phyloP scores from a whole-genome alignment of 495 filamentous ascomycete species.

The Aspergillus hancockii region DNA sequence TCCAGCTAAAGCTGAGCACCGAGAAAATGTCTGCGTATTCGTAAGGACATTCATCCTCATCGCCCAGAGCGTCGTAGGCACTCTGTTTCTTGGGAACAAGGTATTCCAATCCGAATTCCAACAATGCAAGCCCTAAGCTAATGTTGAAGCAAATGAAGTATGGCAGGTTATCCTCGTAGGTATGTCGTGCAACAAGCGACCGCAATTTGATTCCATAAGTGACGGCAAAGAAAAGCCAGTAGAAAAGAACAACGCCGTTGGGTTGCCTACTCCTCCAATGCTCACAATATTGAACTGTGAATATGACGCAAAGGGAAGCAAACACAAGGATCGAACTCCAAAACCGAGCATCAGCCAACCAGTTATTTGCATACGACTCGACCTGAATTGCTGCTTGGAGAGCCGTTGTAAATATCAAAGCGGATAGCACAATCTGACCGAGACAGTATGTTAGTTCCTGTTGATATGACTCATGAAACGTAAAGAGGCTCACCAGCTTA shows the following conservation, averaged over 20 bases:
- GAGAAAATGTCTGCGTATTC: slow-evolving; percentile 97
- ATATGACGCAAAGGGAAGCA: slow-evolving; percentile 77
- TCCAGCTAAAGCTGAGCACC: slow-evolving; percentile 93
- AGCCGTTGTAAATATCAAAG: slow-evolving; percentile 65
- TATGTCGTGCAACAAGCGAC: slow-evolving; percentile 76
- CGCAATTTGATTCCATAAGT: slow-evolving; percentile 82
- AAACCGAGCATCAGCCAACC: slow-evolving; percentile 83
- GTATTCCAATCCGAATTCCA: slow-evolving; percentile 86
- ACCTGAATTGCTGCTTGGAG: slow-evolving; percentile 80
- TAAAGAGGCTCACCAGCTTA: slow-evolving; percentile 68
- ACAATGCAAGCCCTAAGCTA: slow-evolving; percentile 66
- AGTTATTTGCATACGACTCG: slow-evolving; percentile 64
- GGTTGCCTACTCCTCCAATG: slow-evolving; percentile 85
- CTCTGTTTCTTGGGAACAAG: slow-evolving; percentile 85
- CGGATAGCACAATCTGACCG: slow-evolving; percentile 68
- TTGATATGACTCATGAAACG: not conserved
- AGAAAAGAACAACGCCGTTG: slow-evolving; percentile 92
- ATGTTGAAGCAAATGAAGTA: slow-evolving; percentile 82
- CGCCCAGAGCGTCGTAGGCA: slow-evolving; percentile 80
- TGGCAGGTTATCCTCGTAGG: slow-evolving; percentile 61
- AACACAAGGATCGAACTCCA: slow-evolving; percentile 81
- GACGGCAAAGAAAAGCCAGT: slow-evolving; percentile 90
- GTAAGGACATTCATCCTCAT: slow-evolving; percentile 88
- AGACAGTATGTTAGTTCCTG: slow-evolving; percentile 24
- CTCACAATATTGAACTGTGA: slow-evolving; percentile 88